Conservation (phyloP, 2,329 filamentous ascomycete genomes). For the Fusarium sp. region DNA sequence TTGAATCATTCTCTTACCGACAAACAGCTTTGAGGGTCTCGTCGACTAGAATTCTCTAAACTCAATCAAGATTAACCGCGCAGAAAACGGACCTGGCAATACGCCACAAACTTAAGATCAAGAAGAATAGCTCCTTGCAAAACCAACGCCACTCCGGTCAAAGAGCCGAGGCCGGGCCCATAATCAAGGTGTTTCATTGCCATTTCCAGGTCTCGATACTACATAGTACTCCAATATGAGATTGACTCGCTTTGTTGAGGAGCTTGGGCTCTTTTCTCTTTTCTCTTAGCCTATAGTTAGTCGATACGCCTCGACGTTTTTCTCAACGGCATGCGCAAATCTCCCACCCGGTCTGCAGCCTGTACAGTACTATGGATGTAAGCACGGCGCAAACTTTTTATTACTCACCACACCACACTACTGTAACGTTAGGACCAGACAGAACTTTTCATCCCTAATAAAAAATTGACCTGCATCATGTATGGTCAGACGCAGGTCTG, state of each 20-base stretch:
- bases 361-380: no score
- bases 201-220: conserved; percentile 36
- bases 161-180: conserved; percentile 38
- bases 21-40: conserved; percentile 2
- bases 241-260: conserved; percentile 38
- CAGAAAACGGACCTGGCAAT: conserved; percentile 32
- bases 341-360: conserved; percentile 14
- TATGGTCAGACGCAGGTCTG: conserved; percentile 43
- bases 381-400: conserved; percentile 27
- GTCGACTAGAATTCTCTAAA: conserved; percentile 20
- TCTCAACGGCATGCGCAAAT: conserved; percentile 37
- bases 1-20: neutral
- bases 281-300: conserved; percentile 15
- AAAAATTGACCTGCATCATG: conserved; percentile 30
- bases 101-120: conserved; percentile 36
- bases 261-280: conserved; percentile 23
- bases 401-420: conserved; percentile 8
- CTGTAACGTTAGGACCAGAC: conserved; percentile 21
- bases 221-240: conserved; percentile 37
- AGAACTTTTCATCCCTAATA: conserved; percentile 10
- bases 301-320: conserved; percentile 32
- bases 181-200: conserved; percentile 38
- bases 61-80: conserved; percentile 42
- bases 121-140: conserved; percentile 26
- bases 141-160: conserved; percentile 29